Conservation (phyloP, 129 eudicot genomes). For the Escallonia rubra region DNA sequence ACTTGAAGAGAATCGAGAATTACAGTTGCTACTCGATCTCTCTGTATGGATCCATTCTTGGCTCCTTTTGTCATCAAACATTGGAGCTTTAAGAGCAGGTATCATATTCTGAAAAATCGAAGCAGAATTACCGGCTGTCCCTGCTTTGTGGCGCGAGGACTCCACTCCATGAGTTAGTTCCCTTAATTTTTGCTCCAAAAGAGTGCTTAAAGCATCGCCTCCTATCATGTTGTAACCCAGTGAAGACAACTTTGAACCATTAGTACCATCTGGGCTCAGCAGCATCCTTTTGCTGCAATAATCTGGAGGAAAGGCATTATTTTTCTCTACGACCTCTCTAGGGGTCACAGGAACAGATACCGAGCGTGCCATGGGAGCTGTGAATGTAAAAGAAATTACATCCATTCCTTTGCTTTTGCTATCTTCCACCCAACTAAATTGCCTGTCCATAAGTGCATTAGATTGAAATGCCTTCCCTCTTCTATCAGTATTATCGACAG, state of each 20-base stretch:
- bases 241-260: slow-evolving; percentile 35
- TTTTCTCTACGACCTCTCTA: slow-evolving; percentile 13
- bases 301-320: slow-evolving; percentile 12
- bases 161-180: slow-evolving; percentile 47
- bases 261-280: slow-evolving; percentile 21
- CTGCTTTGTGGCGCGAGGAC: slow-evolving; percentile 27
- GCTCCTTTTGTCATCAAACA: slow-evolving; percentile 12
- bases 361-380: slow-evolving; percentile 70
- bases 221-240: slow-evolving; percentile 41
- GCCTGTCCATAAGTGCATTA: slow-evolving; percentile 21
- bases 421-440: slow-evolving; percentile 38
- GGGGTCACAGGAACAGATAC: slow-evolving; percentile 17
- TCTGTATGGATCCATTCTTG: slow-evolving; percentile 17
- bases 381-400: slow-evolving; percentile 84
- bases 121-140: slow-evolving; percentile 16
- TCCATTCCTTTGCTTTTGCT: slow-evolving; percentile 50
- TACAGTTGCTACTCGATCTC: slow-evolving; percentile 16
- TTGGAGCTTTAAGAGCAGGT: slow-evolving; percentile 13
- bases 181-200: slow-evolving; percentile 70
- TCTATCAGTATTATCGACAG: slow-evolving; percentile 8
- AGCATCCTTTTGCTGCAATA: slow-evolving; percentile 27
- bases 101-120: slow-evolving; percentile 31
- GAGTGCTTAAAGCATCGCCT: slow-evolving; percentile 69
- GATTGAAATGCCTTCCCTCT: slow-evolving; percentile 19
- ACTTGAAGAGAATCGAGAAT: slow-evolving; percentile 25